Conservation (phyloP, 208 protist species). For the Naegleria fowleri region DNA sequence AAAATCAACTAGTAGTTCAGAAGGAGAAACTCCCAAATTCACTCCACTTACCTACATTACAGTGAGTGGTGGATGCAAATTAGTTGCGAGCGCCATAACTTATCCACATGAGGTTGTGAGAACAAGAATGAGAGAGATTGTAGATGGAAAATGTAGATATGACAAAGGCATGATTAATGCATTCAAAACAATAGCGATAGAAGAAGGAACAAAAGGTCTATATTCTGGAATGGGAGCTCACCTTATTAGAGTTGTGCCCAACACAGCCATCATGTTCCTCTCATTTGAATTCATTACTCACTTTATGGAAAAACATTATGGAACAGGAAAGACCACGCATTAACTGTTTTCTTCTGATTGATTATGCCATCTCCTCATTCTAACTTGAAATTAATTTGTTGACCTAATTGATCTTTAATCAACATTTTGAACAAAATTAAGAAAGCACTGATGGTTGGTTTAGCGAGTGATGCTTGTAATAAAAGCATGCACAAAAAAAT, state of each 20-base stretch:
- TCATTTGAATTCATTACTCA: background rate
- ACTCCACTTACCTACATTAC: background rate
- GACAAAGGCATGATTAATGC: background rate
- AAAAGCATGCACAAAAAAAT: no score
- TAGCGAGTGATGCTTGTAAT: no score
- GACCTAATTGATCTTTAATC: no score
- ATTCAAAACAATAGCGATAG: background rate
- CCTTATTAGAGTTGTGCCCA: background rate
- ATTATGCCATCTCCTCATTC: no score
- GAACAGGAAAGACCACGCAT: no score
- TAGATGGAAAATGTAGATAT: background rate
- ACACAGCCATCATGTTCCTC: conserved; percentile 6
- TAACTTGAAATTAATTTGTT: no score
- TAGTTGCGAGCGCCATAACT: background rate
- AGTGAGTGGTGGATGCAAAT: background rate
- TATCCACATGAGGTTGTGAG: conserved; percentile 27
- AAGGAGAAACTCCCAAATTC: background rate
- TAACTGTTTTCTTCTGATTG: no score
- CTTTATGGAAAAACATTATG: conserved; percentile 7
- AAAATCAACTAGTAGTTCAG: background rate
- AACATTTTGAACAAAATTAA: no score
- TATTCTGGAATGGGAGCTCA: conserved; percentile 18
- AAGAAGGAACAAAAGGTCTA: conserved; percentile 5
- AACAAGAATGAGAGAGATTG: conserved; percentile 20
- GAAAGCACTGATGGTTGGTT: no score